These are phyloP conservation scores for Creolimax fragrantissima DNA, from an alignment of 78 protist species.

Conservation along the genomic window DNA sequence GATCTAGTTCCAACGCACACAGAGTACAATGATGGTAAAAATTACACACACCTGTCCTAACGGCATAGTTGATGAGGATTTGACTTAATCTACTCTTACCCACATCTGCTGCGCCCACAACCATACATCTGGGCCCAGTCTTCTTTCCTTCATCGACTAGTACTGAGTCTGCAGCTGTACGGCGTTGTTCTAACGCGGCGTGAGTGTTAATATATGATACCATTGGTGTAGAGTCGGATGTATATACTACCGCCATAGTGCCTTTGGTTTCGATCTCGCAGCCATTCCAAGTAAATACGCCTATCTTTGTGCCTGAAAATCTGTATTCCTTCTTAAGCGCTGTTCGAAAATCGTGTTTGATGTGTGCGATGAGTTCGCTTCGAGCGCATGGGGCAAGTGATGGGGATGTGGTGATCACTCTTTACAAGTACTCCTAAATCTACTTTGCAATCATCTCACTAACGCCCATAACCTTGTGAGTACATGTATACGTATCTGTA, in stretches of 20 bases:
- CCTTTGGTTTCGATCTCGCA: neutral
- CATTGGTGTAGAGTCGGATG: neutral
- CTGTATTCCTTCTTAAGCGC: neutral
- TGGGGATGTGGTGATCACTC: no score
- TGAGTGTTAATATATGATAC: neutral
- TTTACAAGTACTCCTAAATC: no score
- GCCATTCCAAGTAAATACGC: neutral
- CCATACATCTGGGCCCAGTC: neutral
- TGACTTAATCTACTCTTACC: neutral
- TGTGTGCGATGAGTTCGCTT: no score
- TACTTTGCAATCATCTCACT: no score
- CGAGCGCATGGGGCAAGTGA: no score
- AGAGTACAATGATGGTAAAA: no score
- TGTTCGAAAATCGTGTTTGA: no score
- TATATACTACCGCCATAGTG: neutral
- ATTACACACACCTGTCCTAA: neutral
- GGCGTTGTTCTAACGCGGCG: neutral
- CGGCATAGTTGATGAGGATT: neutral
- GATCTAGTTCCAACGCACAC: no score
- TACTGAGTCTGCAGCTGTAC: neutral
- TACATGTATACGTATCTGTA: no score
- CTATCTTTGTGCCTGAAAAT: neutral
- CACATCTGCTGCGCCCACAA: conserved; percentile 2
- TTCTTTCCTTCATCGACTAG: neutral
- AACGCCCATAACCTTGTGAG: no score